Conservation (phyloP, 441 rosid genomes). For the Croton setiger region DNA sequence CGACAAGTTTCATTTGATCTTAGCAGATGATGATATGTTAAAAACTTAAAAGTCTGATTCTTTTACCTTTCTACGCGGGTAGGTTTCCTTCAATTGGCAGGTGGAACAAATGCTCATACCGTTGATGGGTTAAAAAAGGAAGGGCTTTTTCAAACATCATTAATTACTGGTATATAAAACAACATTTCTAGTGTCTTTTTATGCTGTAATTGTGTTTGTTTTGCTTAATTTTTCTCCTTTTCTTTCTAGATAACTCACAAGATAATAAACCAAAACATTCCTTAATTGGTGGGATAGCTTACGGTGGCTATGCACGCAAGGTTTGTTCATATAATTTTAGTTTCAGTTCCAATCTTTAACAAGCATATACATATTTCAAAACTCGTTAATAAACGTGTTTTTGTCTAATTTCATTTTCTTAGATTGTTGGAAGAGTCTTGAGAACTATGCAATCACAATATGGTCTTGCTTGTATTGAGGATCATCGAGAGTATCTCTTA, state of each 20-base stretch:
- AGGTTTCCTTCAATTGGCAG: slow-evolving; percentile 65
- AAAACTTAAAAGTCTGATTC: background rate
- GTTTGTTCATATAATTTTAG: slow-evolving; percentile 19
- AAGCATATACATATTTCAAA: background rate
- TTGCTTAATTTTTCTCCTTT: background rate
- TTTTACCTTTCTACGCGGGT: background rate
- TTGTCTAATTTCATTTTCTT: slow-evolving; percentile 1
- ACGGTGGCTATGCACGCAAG: slow-evolving; percentile 68
- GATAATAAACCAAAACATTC: slow-evolving; percentile 21
- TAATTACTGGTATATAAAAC: slow-evolving; percentile 14
- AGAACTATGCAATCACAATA: slow-evolving; percentile 37
- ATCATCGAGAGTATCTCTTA: slow-evolving; percentile 41
- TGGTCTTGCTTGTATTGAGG: slow-evolving; percentile 38
- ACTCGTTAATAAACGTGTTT: background rate
- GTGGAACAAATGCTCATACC: slow-evolving; percentile 58
- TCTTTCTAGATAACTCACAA: slow-evolving; percentile 17
- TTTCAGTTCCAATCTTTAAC: background rate
- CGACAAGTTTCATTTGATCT: background rate
- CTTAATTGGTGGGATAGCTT: slow-evolving; percentile 54
- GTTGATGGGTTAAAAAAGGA: slow-evolving; percentile 42
- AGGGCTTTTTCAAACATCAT: slow-evolving; percentile 42
- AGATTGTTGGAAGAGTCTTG: slow-evolving; percentile 59
- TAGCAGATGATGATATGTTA: background rate
- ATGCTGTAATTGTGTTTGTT: background rate
- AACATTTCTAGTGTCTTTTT: background rate